phyloP scores from a whole-genome alignment of 148 eudicot species.

The Rhododendron mucronatum region DNA sequence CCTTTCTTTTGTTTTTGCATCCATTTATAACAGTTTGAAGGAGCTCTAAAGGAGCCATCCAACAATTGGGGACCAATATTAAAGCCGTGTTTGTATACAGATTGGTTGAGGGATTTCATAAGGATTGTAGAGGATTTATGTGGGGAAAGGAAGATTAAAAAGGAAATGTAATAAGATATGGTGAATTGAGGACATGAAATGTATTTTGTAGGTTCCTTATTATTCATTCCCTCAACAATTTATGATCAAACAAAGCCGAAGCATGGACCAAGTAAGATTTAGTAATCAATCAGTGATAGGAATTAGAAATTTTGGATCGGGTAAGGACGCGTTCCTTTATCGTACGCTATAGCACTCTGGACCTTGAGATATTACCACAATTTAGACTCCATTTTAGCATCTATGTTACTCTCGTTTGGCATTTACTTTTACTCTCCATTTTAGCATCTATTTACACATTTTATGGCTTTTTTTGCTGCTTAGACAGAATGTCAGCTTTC shows the following conservation, averaged over 20 bases:
- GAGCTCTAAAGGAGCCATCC: not conserved
- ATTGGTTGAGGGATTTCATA: not conserved
- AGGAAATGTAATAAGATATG: not conserved
- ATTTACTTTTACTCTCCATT: not conserved
- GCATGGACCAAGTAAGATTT: not conserved
- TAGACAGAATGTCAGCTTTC: not conserved
- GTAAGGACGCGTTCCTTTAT: not conserved
- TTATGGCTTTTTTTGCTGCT: not conserved
- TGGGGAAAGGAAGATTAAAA: not conserved
- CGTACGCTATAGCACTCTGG: not conserved
- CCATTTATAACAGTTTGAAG: not conserved
- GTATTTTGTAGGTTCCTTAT: not conserved
- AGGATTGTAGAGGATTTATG: not conserved
- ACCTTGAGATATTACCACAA: not conserved
- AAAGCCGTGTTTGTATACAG: not conserved
- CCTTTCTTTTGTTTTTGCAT: not conserved
- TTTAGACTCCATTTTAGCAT: not conserved
- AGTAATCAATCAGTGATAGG: not conserved
- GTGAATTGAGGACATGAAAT: not conserved
- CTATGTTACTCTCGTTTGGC: not conserved
- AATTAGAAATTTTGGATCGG: not conserved
- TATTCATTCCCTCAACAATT: not conserved
- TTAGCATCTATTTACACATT: not conserved
- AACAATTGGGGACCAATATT: not conserved
- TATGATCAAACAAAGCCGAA: not conserved